Evolutionary conservation across 805 yeast genomes (phyloP).

Genomic region (Dipodascus geniculatus): DNA sequence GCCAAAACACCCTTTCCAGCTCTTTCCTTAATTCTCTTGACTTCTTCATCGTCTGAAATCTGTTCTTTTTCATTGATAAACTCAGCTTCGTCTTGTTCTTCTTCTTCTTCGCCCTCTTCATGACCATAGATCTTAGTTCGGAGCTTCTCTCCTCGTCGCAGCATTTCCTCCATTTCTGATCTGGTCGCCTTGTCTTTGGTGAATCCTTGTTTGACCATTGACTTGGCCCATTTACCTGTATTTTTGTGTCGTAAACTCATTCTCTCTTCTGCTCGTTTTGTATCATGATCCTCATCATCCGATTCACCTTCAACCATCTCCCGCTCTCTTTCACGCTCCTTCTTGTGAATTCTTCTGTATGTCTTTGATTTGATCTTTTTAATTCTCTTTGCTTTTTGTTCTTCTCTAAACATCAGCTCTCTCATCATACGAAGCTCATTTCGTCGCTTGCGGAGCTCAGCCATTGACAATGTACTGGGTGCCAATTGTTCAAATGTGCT

Average conservation of each 20-base stretch:
- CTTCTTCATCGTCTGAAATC: slow-evolving; percentile 9
- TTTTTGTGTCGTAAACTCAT: slow-evolving; percentile 87
- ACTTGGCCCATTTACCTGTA: slow-evolving; percentile 80
- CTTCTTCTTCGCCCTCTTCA: slow-evolving; percentile 19
- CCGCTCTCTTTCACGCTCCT: slow-evolving; percentile 60
- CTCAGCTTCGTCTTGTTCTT: slow-evolving; percentile 25
- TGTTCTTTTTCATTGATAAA: slow-evolving; percentile 9
- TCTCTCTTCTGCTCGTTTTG: slow-evolving; percentile 77
- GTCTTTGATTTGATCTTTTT: slow-evolving; percentile 92
- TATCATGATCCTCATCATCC: slow-evolving; percentile 48
- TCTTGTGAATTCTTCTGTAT: slow-evolving; percentile 75
- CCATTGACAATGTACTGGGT: slow-evolving; percentile 66
- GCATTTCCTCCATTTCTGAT: slow-evolving; percentile 89
- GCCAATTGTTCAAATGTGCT: slow-evolving; percentile 83
- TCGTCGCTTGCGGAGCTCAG: slow-evolving; percentile 66
- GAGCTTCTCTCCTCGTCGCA: slow-evolving; percentile 72
- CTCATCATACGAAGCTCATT: slow-evolving; percentile 83
- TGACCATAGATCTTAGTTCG: slow-evolving; percentile 49
- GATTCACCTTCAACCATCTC: slow-evolving; percentile 54
- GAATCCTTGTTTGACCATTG: slow-evolving; percentile 81
- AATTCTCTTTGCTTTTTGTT: slow-evolving; percentile 77
- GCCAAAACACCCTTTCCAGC: slow-evolving; percentile 52
- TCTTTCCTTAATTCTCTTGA: slow-evolving; percentile 39
- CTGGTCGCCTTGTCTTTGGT: slow-evolving; percentile 76
- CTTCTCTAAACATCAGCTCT: slow-evolving; percentile 93